phyloP scores from a whole-genome alignment of 345 rosid genomes.

The Excoecaria cochinchinensis region DNA sequence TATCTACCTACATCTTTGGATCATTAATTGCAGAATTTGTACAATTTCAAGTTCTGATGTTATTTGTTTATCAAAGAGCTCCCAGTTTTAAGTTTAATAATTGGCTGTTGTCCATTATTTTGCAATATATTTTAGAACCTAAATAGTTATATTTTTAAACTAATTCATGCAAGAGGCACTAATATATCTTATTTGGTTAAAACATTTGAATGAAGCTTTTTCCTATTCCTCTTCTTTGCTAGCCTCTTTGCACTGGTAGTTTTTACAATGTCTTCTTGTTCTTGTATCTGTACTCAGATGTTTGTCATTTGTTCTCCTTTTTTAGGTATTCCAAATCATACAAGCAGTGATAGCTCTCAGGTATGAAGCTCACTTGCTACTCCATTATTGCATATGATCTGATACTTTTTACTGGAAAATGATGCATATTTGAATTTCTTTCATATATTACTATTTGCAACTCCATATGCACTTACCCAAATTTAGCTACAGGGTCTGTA shows the following conservation, averaged over 20 bases:
- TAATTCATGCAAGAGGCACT: background rate
- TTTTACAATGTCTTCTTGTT: background rate
- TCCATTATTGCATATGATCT: background rate
- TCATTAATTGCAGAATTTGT: background rate
- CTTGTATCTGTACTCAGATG: background rate
- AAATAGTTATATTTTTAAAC: background rate
- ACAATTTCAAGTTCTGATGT: background rate
- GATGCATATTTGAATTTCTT: background rate
- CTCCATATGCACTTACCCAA: background rate
- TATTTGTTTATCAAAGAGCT: background rate
- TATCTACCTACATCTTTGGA: background rate
- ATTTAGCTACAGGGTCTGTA: background rate
- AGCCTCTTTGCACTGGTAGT: background rate
- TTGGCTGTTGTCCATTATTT: background rate
- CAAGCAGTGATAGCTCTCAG: constrained; percentile 42
- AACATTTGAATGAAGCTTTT: constrained; percentile 1
- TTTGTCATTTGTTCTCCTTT: constrained; percentile 17
- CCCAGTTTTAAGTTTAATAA: background rate
- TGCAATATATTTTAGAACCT: background rate
- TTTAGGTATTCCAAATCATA: constrained; percentile 47
- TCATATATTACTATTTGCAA: background rate
- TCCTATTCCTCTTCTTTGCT: background rate
- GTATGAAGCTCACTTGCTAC: constrained; percentile 29
- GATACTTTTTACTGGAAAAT: constrained; percentile 2
- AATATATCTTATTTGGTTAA: background rate